Evolutionary conservation across 2,329 filamentous ascomycete genomes (phyloP).

Genomic region (Lachnellula occidentalis): DNA sequence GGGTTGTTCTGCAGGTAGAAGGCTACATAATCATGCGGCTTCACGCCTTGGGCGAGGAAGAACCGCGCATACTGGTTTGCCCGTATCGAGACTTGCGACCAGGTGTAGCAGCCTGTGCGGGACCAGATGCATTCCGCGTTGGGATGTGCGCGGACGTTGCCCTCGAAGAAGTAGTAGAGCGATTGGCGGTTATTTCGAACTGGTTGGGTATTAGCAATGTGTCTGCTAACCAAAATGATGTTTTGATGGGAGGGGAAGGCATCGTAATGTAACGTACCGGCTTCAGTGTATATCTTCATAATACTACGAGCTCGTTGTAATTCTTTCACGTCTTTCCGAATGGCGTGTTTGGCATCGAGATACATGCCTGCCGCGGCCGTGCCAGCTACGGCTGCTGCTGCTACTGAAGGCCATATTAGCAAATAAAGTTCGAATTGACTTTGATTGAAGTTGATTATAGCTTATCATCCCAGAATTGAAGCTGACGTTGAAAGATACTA

Average conservation of each 20-base stretch:
- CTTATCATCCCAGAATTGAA: no score
- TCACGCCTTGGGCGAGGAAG: constrained; percentile 53
- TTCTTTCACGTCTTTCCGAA: constrained; percentile 53
- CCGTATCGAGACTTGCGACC: constrained; percentile 48
- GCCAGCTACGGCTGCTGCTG: constrained; percentile 27
- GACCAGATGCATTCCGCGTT: constrained; percentile 62
- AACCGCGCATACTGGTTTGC: constrained; percentile 57
- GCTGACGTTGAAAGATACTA: no score
- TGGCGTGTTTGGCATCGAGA: constrained; percentile 63
- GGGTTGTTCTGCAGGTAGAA: constrained; percentile 64
- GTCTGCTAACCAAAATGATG: neutral
- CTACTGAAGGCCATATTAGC: constrained; percentile 17
- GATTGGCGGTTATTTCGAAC: constrained; percentile 49
- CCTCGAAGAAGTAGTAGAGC: constrained; percentile 62
- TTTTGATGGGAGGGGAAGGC: neutral
- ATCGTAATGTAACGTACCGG: constrained; percentile 35
- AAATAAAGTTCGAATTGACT: neutral
- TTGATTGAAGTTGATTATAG: no score
- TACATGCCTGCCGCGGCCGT: constrained; percentile 48
- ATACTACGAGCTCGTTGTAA: constrained; percentile 40
- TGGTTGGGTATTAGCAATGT: constrained; percentile 17
- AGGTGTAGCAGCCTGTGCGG: constrained; percentile 54
- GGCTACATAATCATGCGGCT: constrained; percentile 55
- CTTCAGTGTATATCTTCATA: constrained; percentile 42
- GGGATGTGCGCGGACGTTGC: constrained; percentile 45